Evolutionary conservation across 805 yeast species (phyloP).

Genomic region (Candida ponderosae): DNA sequence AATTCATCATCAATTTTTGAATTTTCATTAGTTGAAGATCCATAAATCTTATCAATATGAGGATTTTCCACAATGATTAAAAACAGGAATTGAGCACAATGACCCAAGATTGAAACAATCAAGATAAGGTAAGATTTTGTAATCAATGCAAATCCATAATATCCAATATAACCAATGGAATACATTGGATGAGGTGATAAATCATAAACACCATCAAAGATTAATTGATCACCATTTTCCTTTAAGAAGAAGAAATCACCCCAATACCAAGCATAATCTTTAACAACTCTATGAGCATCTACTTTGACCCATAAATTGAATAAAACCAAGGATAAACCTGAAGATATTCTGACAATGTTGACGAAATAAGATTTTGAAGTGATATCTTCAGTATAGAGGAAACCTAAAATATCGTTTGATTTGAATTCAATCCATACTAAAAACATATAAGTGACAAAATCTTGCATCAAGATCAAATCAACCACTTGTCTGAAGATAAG

Average conservation of each 20-base stretch:
- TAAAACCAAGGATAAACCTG: slow-evolving; percentile 55
- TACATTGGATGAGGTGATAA: slow-evolving; percentile 92
- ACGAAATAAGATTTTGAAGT: slow-evolving; percentile 35
- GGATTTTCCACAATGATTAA: slow-evolving; percentile 75
- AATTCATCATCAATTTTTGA: slow-evolving; percentile 25
- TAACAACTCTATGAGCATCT: slow-evolving; percentile 82
- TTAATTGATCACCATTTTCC: slow-evolving; percentile 53
- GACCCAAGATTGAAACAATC: slow-evolving; percentile 65
- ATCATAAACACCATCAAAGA: slow-evolving; percentile 85
- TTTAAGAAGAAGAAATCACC: slow-evolving; percentile 86
- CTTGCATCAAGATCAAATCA: slow-evolving; percentile 78
- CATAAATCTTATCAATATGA: slow-evolving; percentile 76
- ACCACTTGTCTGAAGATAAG: slow-evolving; percentile 70
- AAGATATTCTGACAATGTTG: slow-evolving; percentile 39
- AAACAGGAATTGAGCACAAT: slow-evolving; percentile 68
- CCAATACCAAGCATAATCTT: slow-evolving; percentile 94
- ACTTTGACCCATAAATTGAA: slow-evolving; percentile 81
- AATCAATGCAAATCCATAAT: slow-evolving; percentile 75
- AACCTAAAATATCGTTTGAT: slow-evolving; percentile 31
- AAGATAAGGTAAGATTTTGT: slow-evolving; percentile 67
- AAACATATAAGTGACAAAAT: slow-evolving; percentile 67
- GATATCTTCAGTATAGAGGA: slow-evolving; percentile 16
- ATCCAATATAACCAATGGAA: slow-evolving; percentile 82
- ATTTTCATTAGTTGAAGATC: slow-evolving; percentile 29
- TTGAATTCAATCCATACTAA: slow-evolving; percentile 34